Evolutionary conservation across 208 protist species (phyloP).

Genomic region (Jaenimonas drosophilae): DNA sequence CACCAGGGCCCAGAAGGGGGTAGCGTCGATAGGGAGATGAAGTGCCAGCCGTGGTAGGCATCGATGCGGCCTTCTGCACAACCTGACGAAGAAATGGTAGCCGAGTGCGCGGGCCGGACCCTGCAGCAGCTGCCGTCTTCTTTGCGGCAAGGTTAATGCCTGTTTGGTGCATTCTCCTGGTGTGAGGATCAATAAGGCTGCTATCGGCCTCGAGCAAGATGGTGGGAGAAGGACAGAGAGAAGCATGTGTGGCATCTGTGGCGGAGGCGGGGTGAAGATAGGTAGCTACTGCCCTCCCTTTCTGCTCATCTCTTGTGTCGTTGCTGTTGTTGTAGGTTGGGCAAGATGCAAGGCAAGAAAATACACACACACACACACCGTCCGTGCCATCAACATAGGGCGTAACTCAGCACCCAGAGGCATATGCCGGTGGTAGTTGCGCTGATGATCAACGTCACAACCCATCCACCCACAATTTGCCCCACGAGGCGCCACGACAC

Average conservation of each 20-base stretch:
- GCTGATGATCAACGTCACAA: constrained; percentile 64
- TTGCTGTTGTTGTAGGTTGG: neutral
- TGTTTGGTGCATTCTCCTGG: constrained; percentile 2
- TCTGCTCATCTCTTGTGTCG: neutral
- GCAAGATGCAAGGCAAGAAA: neutral
- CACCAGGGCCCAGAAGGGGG: constrained; percentile 16
- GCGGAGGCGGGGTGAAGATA: too few species aligned
- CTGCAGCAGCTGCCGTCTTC: neutral
- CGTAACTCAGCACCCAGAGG: constrained; percentile 25
- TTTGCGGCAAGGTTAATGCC: neutral
- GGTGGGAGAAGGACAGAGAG: too few species aligned
- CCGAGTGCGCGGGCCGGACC: constrained; percentile 46
- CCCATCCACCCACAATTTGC: constrained; percentile 69
- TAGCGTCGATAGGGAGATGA: constrained; percentile 32
- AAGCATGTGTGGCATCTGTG: too few species aligned
- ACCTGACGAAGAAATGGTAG: constrained; percentile 67
- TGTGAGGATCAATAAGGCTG: constrained; percentile 1
- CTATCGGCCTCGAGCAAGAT: too few species aligned
- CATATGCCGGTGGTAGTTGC: constrained; percentile 41
- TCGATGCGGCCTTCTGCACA: constrained; percentile 28
- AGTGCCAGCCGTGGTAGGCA: constrained; percentile 14
- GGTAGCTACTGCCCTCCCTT: neutral
- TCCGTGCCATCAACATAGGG: constrained; percentile 19
- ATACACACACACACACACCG: too few species aligned
- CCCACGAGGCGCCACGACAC: constrained; percentile 59